Base-by-base conservation (phyloP, 148 eudicot species). In the Hydrangea macrophylla region DNA sequence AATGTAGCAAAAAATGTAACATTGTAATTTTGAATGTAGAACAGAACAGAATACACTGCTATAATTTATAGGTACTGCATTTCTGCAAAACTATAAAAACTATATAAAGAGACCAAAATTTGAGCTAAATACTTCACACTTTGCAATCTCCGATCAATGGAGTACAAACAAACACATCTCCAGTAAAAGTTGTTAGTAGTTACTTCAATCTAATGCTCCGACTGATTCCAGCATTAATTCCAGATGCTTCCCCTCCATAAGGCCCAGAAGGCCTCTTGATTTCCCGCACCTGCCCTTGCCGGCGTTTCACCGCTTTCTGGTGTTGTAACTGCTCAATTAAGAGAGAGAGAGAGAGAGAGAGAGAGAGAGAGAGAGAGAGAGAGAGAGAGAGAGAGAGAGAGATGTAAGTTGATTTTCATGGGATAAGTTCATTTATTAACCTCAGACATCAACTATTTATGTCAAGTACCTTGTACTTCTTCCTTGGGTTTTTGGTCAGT, bases 401-500 rank as follows among this genome's bases (percentile, higher is more conserved):
- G n/a, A n/a, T n/a, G 23, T 24, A 15, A 37, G n/a, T n/a, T 20
- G n/a, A 18, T 23, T 25, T 20, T 51, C 26, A n/a, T 55, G 64
- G 3, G 32, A 1, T 11, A 3, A 53, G n/a, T 33, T 31, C 28
- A 39, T 15, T 35, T n/a, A 39, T 37, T 12, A 4, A 32, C 26
- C 20, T 12, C n/a, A 23, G 61, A 12, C 1, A 50, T n/a, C 31
- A 5, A 51, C 20, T 30, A 37, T 26, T 26, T 22, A 22, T 50
- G 44, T 48, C 32, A 73, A 13, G 39, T 82, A 92, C 97, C 96
- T 51, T 82, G 78, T 85, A 76, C 32, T 87, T 87, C 82, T 83
- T 86, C 82, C 97, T 85, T 20, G 97, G 97, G 75, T 92, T 90
- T 63, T 90, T 90, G 0, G 10, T 65, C 28, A 65, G 70, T 70